Conservation (phyloP, 257 asterid genomes). For the Solanum ossicruentum region DNA sequence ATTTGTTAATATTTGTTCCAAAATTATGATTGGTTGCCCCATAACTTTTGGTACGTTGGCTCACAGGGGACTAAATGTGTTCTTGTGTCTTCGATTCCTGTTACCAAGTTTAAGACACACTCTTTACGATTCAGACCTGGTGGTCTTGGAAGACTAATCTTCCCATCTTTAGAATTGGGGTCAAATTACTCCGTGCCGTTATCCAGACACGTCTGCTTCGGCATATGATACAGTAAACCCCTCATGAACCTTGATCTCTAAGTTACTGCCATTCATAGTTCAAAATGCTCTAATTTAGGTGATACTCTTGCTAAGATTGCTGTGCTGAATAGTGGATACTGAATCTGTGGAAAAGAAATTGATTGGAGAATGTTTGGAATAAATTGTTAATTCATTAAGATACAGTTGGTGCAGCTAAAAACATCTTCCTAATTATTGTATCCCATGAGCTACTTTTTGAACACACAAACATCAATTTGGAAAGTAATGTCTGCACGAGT, state of each 20-base stretch:
- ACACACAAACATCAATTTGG: neutral
- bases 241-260: slow-evolving; percentile 16
- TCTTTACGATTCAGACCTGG: slow-evolving; percentile 21
- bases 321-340: neutral
- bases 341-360: neutral
- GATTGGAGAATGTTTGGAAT: neutral
- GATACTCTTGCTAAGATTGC: neutral
- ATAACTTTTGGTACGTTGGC: slow-evolving; percentile 24
- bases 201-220: slow-evolving; percentile 32
- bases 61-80: slow-evolving; percentile 60
- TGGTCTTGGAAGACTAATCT: slow-evolving; percentile 20
- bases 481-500: neutral
- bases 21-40: slow-evolving; percentile 4
- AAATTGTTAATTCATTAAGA: neutral
- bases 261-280: neutral
- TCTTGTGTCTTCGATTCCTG: slow-evolving; percentile 41
- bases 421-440: neutral
- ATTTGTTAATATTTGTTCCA: neutral
- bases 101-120: slow-evolving; percentile 34
- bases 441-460: neutral
- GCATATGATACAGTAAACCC: slow-evolving; percentile 31
- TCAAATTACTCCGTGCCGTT: slow-evolving; percentile 22
- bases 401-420: neutral
- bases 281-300: neutral
- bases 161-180: slow-evolving; percentile 19